Percentiles rank a stretch among this genome's conserved stretches.
Conservation (phyloP, 78 protist genomes). For the Polysphondylium violaceum region DNA sequence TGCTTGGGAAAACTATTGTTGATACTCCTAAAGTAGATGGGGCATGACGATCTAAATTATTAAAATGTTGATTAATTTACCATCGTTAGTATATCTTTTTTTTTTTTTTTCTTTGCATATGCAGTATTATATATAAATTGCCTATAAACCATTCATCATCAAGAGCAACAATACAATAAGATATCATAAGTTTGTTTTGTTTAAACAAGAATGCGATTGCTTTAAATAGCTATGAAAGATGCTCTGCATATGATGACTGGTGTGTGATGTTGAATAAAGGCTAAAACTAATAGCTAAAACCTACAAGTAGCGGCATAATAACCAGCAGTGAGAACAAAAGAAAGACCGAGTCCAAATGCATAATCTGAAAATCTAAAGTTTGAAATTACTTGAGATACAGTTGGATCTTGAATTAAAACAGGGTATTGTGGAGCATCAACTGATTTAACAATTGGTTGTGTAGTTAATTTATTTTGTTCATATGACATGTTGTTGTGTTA, state of each 20-base stretch:
- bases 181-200: no score
- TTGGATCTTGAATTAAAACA: conserved; percentile 39
- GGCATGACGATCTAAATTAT: conserved; percentile 28
- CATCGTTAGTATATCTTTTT: background rate
- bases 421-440: conserved; percentile 43
- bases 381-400: background rate
- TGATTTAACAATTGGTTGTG: conserved; percentile 1
- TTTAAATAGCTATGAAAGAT: no score
- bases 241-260: no score
- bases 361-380: conserved; percentile 53
- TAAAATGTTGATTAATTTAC: background rate
- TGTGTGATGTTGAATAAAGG: no score
- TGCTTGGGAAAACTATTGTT: conserved; percentile 22
- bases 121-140: no score
- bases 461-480: background rate
- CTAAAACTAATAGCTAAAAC: no score
- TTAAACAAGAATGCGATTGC: no score
- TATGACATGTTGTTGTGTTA: background rate
- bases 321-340: conserved; percentile 10
- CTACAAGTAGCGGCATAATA: conserved; percentile 38
- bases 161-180: no score
- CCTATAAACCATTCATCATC: background rate
- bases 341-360: background rate
- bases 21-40: conserved; percentile 23
- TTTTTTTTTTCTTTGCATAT: background rate